Evolutionary conservation across 352 stramenopile species (phyloP), one percentile per base, ranked within the genome.

Genomic region (Phytophthora boehmeriae): DNA sequence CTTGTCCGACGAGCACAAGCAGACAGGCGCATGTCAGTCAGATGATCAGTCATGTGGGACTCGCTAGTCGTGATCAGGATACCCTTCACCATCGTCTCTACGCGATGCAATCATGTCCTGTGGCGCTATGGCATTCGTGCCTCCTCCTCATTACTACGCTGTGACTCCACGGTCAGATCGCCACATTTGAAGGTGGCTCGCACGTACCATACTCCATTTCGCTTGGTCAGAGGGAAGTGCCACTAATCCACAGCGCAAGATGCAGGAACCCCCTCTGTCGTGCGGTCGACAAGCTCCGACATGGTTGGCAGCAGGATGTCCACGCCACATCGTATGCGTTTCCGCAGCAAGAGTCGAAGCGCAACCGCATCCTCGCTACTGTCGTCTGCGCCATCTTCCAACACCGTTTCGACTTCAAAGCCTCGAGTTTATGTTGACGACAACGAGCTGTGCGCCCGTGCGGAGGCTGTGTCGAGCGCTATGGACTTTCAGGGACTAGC

Each of bases 371-470:
- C 54, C 17, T 67, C 63, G 27, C 14, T 58, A 13, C 54, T 54
- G n/a, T 46, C 23, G 13, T 61, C 47, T 19, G 28, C 38, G 36
- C n/a, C 56, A 27, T 69, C 27, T 17, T 53, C 57, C n/a, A 62
- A 5, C 48, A 54, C 49, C 57, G 17, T 36, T 36, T 64, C 49
- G 19, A 30, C 25, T 19, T 34, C 44, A 8, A 67, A 55, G 36
- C 54, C 63, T 23, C 63, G 67, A 13, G 70, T 82, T n/a, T 58
- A 68, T 25, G 45, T 75, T 9, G 28, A 73, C 42, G 68, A 77
- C 54, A 17, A 53, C n/a, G 64, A 73, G 47, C 51, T 70, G n/a
- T 55, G 59, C 16, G 42, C 25, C n/a, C 70, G 66, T 23, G 70
- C 70, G 11, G 59, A 67, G 20, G 66, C 30, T 8, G 54, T 61